A percentile compares a stretch with the other conserved stretches of the same genome.
Evolutionary conservation across 148 eudicot species (phyloP).

Genomic region (Rhododendron ovatum): DNA sequence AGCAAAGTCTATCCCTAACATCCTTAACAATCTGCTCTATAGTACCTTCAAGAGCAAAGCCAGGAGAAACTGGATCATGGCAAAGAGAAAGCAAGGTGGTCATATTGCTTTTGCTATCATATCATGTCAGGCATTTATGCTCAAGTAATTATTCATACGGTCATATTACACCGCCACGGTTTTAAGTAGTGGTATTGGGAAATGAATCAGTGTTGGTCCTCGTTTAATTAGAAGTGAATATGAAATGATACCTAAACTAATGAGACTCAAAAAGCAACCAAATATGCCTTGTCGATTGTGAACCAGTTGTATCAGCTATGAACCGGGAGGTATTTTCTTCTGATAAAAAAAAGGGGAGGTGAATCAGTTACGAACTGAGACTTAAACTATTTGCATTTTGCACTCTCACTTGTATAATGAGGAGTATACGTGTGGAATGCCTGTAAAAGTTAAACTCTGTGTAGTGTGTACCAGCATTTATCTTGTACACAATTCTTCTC

Average conservation of each 20-base stretch:
- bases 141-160: not conserved
- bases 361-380: not conserved
- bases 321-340: not conserved
- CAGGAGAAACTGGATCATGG: conserved; percentile 89
- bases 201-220: not conserved
- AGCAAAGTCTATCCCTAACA: no score
- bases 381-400: not conserved
- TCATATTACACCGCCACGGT: not conserved
- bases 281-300: not conserved
- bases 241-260: not conserved
- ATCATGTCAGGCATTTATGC: not conserved
- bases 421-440: not conserved
- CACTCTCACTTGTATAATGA: not conserved
- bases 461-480: not conserved
- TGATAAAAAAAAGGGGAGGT: not conserved
- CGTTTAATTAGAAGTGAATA: not conserved
- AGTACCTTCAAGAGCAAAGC: conserved; percentile 17
- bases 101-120: not conserved
- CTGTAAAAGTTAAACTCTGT: not conserved
- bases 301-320: not conserved
- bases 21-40: no score
- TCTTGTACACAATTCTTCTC: not conserved
- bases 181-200: not conserved
- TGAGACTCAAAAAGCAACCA: not conserved
- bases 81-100: conserved; percentile 93